phyloP scores from a whole-genome alignment of 1,284 basidiomycete genomes.

The Amylostereum areolatum region DNA sequence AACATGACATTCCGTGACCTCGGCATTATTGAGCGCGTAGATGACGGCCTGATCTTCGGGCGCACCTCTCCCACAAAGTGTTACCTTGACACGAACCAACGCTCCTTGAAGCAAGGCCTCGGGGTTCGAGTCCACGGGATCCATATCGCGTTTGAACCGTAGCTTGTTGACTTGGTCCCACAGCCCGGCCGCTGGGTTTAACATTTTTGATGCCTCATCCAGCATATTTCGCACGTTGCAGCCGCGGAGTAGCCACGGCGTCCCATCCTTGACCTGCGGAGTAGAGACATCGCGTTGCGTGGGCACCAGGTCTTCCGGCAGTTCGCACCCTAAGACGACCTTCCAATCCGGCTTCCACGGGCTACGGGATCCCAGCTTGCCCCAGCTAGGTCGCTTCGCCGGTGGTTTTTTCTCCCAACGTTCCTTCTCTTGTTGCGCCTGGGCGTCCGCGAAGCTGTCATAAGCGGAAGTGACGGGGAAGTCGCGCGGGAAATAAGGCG shows the following conservation, averaged over 20 bases:
- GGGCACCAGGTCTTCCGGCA: slow-evolving; percentile 37
- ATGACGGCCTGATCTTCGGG: slow-evolving; percentile 71
- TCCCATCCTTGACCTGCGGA: slow-evolving; percentile 9
- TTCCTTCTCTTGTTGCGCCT: slow-evolving; percentile 45
- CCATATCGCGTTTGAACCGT: slow-evolving; percentile 47
- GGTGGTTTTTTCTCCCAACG: slow-evolving; percentile 80
- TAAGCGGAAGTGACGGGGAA: slow-evolving; percentile 58
- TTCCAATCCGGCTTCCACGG: slow-evolving; percentile 79
- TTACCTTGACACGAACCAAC: slow-evolving; percentile 58
- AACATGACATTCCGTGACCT: no score
- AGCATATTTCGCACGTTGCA: slow-evolving; percentile 39
- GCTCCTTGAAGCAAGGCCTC: slow-evolving; percentile 49
- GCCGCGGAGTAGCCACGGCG: slow-evolving; percentile 67
- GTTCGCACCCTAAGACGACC: slow-evolving; percentile 43
- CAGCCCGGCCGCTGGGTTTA: slow-evolving; percentile 38
- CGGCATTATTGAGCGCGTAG: slow-evolving; percentile 29
- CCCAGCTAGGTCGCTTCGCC: slow-evolving; percentile 75
- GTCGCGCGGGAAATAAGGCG: slow-evolving; percentile 76
- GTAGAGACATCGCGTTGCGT: slow-evolving; percentile 42
- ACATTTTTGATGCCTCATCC: slow-evolving; percentile 31
- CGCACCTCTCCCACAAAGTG: slow-evolving; percentile 59
- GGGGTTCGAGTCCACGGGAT: slow-evolving; percentile 27
- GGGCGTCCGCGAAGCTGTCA: slow-evolving; percentile 37
- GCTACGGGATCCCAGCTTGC: slow-evolving; percentile 56
- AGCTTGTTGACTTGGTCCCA: slow-evolving; percentile 52